These are phyloP conservation scores for Aspergillus flavus DNA, from an alignment of 2,329 filamentous ascomycete species.

Conservation along the genomic window DNA sequence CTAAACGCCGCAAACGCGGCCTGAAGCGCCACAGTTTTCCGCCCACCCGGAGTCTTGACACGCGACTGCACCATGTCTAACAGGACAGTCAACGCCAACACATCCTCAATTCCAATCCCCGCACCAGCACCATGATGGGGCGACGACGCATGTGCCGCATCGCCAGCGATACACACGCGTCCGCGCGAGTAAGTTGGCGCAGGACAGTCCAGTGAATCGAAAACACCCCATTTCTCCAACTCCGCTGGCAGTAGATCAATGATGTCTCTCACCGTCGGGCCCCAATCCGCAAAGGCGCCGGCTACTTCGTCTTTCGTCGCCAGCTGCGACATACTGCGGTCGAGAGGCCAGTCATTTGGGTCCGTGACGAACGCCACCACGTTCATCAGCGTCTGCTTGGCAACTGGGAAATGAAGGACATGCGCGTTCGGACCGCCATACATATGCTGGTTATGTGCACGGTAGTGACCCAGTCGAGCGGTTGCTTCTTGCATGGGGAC, in stretches of 20 bases:
- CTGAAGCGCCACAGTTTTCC: slow-evolving; percentile 1
- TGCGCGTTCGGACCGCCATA: slow-evolving; percentile 62
- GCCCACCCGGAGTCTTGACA: background rate
- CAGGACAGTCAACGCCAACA: slow-evolving; percentile 19
- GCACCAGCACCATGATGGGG: slow-evolving; percentile 33
- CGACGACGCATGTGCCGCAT: slow-evolving; percentile 31
- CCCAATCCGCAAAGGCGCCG: slow-evolving; percentile 9
- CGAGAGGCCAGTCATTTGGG: slow-evolving; percentile 20
- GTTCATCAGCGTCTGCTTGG: slow-evolving; percentile 24
- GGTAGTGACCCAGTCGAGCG: slow-evolving; percentile 52
- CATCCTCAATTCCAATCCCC: slow-evolving; percentile 31
- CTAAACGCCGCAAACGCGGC: slow-evolving; percentile 45
- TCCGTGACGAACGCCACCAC: slow-evolving; percentile 29
- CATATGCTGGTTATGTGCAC: slow-evolving; percentile 56
- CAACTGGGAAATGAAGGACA: slow-evolving; percentile 56
- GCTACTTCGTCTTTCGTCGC: slow-evolving; percentile 17
- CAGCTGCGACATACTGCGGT: slow-evolving; percentile 17
- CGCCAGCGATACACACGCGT: slow-evolving; percentile 24
- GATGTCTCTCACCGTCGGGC: slow-evolving; percentile 49
- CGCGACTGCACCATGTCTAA: slow-evolving; percentile 7
- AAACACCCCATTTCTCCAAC: slow-evolving; percentile 59
- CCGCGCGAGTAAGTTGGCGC: slow-evolving; percentile 43
- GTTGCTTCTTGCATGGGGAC: slow-evolving; percentile 61
- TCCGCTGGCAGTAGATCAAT: slow-evolving; percentile 50
- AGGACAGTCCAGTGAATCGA: slow-evolving; percentile 51